Evolutionary conservation across 139 green algal species (phyloP).

Genomic region (Limnomonas spitsbergensis): DNA sequence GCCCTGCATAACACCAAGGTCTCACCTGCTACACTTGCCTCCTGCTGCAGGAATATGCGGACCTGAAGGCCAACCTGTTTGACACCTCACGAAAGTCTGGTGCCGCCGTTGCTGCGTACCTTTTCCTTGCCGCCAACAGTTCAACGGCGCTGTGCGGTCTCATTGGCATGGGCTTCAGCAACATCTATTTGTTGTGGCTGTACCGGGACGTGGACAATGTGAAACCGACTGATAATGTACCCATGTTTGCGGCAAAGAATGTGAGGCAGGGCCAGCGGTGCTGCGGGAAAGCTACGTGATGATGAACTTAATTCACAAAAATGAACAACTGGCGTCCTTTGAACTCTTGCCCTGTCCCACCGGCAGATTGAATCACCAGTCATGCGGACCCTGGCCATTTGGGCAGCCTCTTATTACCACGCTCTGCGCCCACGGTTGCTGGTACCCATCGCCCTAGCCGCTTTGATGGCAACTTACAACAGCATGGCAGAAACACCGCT

Average conservation of each 20-base stretch:
- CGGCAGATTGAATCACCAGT: constrained; percentile 42
- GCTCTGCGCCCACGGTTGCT: constrained; percentile 60
- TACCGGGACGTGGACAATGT: constrained; percentile 56
- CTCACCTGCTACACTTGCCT: background rate
- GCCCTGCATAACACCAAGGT: background rate
- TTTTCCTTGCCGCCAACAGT: constrained; percentile 53
- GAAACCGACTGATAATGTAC: constrained; percentile 36
- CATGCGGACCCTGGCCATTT: constrained; percentile 41
- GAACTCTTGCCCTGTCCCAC: too few relatives aligned
- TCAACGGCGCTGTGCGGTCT: constrained; percentile 54
- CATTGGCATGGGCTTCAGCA: constrained; percentile 45
- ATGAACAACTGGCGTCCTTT: background rate
- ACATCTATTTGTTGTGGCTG: constrained; percentile 54
- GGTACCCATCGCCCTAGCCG: constrained; percentile 47
- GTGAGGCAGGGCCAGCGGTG: constrained; percentile 26
- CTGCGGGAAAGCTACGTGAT: background rate
- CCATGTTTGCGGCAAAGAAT: constrained; percentile 51
- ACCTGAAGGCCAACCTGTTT: constrained; percentile 52
- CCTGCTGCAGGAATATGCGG: constrained; percentile 52
- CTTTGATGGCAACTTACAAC: constrained; percentile 15
- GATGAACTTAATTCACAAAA: background rate
- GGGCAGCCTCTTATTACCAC: constrained; percentile 43
- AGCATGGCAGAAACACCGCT: background rate
- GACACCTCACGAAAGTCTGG: constrained; percentile 60
- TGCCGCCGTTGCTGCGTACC: constrained; percentile 52